These are phyloP conservation scores for Achaetomiella virescens DNA, from an alignment of 495 filamentous ascomycete species.

Conservation along the genomic window DNA sequence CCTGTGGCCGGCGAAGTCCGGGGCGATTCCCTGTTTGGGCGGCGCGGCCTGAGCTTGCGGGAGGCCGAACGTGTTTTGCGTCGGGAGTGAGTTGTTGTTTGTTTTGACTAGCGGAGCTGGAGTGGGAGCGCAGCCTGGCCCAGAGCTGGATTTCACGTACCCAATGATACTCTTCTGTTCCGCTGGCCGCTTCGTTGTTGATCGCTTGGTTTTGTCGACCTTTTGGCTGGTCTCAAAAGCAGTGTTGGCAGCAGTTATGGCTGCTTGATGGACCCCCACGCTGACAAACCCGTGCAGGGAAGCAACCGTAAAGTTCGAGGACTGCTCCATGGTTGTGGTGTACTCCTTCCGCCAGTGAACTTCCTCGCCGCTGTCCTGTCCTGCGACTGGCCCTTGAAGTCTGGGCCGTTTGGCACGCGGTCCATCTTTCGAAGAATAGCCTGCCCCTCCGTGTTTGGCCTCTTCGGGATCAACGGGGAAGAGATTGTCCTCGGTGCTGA, in stretches of 20 bases:
- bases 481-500: slow-evolving; percentile 34
- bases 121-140: not conserved
- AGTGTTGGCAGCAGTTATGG: slow-evolving; percentile 26
- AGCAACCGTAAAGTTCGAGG: slow-evolving; percentile 36
- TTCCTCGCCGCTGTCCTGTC: slow-evolving; percentile 28
- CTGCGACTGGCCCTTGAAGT: slow-evolving; percentile 21
- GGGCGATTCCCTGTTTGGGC: slow-evolving; percentile 25
- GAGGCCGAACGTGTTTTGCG: slow-evolving; percentile 1
- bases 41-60: slow-evolving; percentile 7
- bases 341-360: slow-evolving; percentile 26
- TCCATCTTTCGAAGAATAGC: not conserved
- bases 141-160: slow-evolving; percentile 22
- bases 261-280: slow-evolving; percentile 36
- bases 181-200: slow-evolving; percentile 30
- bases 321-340: slow-evolving; percentile 42
- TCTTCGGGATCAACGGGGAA: slow-evolving; percentile 33
- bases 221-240: slow-evolving; percentile 18
- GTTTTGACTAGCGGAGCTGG: not conserved
- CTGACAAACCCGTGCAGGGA: slow-evolving; percentile 39
- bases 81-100: not conserved
- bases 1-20: slow-evolving; percentile 33
- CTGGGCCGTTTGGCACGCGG: slow-evolving; percentile 24
- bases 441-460: not conserved
- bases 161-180: slow-evolving; percentile 40
- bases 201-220: slow-evolving; percentile 17